phyloP scores from a whole-genome alignment of 2,329 filamentous ascomycete genomes.

The Ophiostoma ips region DNA sequence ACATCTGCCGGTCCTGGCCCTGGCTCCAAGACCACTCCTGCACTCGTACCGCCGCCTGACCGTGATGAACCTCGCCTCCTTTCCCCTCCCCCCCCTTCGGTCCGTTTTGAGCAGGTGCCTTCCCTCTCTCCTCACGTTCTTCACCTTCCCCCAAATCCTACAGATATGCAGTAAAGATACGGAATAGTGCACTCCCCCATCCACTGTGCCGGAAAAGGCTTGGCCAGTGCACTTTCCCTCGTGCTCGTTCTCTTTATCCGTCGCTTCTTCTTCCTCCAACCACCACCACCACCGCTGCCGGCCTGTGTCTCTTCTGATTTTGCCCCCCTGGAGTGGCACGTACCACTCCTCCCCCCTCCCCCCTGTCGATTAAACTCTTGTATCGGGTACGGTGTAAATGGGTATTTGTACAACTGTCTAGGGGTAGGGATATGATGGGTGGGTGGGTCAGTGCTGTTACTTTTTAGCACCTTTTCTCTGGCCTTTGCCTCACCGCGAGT shows the following conservation, averaged over 20 bases:
- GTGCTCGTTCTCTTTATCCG: not conserved
- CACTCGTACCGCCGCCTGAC: not conserved
- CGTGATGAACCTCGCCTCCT: not conserved
- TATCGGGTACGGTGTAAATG: too few relatives aligned
- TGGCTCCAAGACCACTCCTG: not conserved
- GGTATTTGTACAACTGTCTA: slow-evolving; percentile 4
- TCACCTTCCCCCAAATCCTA: not conserved
- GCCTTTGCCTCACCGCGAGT: slow-evolving; percentile 16
- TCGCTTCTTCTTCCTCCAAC: not conserved
- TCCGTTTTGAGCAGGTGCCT: not conserved
- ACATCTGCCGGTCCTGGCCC: not conserved
- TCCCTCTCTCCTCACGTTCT: not conserved
- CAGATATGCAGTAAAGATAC: too few relatives aligned
- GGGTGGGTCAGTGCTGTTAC: slow-evolving; percentile 8
- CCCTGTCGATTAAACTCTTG: slow-evolving; percentile 10
- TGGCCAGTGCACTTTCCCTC: not conserved
- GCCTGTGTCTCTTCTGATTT: not conserved
- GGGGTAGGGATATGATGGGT: slow-evolving; percentile 7
- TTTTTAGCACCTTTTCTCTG: not conserved
- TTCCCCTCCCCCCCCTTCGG: too few relatives aligned
- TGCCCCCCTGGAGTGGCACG: too few relatives aligned
- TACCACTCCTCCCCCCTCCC: too few relatives aligned
- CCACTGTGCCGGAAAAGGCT: not conserved
- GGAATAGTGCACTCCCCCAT: too few relatives aligned
- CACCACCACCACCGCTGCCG: slow-evolving; percentile 2